Evolutionary conservation across 2,329 filamentous ascomycete genomes (phyloP).

Genomic region (Xylariaceae sp.): DNA sequence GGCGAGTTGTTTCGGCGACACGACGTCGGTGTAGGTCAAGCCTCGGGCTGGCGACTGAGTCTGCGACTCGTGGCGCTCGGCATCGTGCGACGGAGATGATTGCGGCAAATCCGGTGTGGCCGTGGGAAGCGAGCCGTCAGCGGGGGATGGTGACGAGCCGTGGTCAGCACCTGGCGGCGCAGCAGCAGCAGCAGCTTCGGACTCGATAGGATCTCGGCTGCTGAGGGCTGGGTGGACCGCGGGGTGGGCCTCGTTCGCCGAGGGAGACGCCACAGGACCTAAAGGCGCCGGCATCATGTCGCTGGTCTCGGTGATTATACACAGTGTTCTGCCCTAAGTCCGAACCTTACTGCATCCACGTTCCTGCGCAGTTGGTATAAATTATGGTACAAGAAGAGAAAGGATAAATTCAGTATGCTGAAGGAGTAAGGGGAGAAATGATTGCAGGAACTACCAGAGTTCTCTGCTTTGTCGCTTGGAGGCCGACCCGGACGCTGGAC

Average conservation of each 20-base stretch:
- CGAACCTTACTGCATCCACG: too few relatives aligned
- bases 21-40: constrained; percentile 15
- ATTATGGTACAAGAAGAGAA: too few relatives aligned
- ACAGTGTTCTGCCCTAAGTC: too few relatives aligned
- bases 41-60: constrained; percentile 18
- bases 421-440: constrained; percentile 13
- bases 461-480: constrained; percentile 30
- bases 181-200: constrained; percentile 14
- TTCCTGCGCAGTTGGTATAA: too few relatives aligned
- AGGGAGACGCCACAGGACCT: constrained; percentile 15
- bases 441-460: constrained; percentile 41
- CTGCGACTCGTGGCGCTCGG: constrained; percentile 11
- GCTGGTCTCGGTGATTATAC: too few relatives aligned
- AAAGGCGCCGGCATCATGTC: constrained; percentile 12
- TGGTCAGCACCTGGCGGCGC: constrained; percentile 10
- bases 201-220: constrained; percentile 16
- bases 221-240: constrained; percentile 16
- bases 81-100: constrained; percentile 16
- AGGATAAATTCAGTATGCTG: not conserved
- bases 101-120: constrained; percentile 14
- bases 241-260: constrained; percentile 17
- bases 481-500: constrained; percentile 20
- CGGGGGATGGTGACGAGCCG: constrained; percentile 7
- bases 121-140: constrained; percentile 4
- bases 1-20: constrained; percentile 19